Conservation (phyloP, 306 rosid species). For the Senna tora region DNA sequence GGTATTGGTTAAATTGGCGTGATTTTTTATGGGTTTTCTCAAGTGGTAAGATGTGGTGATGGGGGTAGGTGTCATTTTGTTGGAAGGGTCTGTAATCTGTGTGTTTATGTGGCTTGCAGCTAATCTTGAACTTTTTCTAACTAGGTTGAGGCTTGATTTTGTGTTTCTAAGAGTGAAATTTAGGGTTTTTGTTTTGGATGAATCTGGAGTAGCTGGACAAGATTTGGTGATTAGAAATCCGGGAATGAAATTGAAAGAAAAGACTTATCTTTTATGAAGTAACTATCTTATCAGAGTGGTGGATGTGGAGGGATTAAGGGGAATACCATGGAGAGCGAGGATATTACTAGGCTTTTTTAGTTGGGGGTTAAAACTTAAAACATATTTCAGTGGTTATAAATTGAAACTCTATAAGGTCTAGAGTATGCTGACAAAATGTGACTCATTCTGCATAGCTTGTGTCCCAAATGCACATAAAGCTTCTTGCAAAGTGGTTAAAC, state of each 20-base stretch:
- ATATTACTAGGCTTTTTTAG: background rate
- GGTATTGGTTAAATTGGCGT: background rate
- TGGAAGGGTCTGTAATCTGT: background rate
- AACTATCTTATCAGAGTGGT: background rate
- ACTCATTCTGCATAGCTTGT: background rate
- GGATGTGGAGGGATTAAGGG: background rate
- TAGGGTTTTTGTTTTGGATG: slow-evolving; percentile 36
- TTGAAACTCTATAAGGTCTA: background rate
- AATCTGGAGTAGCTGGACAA: slow-evolving; percentile 4
- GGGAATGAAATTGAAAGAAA: background rate
- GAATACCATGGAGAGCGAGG: background rate
- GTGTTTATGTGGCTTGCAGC: background rate
- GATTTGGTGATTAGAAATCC: slow-evolving; percentile 11
- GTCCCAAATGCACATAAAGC: background rate
- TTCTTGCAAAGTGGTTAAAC: background rate
- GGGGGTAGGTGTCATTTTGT: background rate
- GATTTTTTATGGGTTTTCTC: slow-evolving; percentile 14
- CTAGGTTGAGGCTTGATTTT: background rate
- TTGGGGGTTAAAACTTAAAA: background rate
- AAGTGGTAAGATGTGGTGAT: background rate
- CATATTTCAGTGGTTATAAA: background rate
- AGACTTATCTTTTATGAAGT: background rate
- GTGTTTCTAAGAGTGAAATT: slow-evolving; percentile 1
- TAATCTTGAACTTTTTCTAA: background rate
- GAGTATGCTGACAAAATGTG: background rate